phyloP scores from a whole-genome alignment of 2,329 filamentous ascomycete species.

The Phyllosticta paracitricarpa region DNA sequence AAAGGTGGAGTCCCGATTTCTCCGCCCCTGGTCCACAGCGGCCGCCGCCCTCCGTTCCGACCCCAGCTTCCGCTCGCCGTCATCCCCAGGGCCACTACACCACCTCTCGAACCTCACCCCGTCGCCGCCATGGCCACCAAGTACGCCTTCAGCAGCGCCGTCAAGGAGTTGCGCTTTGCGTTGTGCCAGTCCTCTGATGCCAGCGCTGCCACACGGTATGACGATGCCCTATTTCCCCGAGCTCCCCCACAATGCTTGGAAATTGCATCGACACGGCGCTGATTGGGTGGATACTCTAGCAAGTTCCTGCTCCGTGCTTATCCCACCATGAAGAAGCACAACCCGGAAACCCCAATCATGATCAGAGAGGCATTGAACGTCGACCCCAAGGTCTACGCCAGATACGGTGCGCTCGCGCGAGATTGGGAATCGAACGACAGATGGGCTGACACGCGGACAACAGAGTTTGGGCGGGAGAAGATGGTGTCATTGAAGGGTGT shows the following conservation, averaged over 20 bases:
- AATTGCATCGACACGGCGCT: conserved; percentile 2
- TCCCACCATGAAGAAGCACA: conserved; percentile 99
- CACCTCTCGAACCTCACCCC: neutral
- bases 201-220: conserved; percentile 77
- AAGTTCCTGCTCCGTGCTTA: conserved; percentile 86
- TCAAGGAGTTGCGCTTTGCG: conserved; percentile 94
- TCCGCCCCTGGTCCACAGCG: neutral
- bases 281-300: conserved; percentile 37
- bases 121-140: conserved; percentile 66
- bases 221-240: conserved; percentile 5
- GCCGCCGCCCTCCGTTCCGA: neutral
- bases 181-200: conserved; percentile 92
- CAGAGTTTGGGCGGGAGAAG: conserved; percentile 60
- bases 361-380: conserved; percentile 84
- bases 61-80: neutral
- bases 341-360: conserved; percentile 87
- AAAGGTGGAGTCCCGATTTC: conserved; percentile 7
- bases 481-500: conserved; percentile 52
- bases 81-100: neutral
- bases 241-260: conserved; percentile 1
- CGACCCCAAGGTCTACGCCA: conserved; percentile 75
- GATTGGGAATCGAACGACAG: too few relatives aligned
- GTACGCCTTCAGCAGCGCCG: conserved; percentile 78
- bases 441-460: neutral
- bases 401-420: conserved; percentile 63